Evolutionary conservation across 495 filamentous ascomycete species (phyloP).

Genomic region (Thozetella sp.): DNA sequence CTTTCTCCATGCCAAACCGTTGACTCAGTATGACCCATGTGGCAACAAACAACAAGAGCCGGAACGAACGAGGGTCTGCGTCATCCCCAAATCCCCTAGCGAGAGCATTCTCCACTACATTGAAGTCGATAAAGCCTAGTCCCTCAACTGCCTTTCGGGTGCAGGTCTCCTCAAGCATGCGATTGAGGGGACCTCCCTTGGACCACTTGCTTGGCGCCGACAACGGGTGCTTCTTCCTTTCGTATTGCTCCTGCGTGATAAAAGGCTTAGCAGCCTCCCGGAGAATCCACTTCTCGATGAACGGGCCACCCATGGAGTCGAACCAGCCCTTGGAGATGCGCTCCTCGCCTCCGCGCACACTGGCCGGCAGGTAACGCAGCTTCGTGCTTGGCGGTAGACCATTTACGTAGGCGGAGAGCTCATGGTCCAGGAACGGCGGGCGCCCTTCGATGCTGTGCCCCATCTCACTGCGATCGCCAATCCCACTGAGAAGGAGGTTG

Average conservation of each 20-base stretch:
- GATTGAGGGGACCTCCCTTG: background rate
- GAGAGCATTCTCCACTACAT: background rate
- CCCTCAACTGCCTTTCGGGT: background rate
- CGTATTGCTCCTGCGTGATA: constrained; percentile 48
- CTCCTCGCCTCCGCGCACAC: background rate
- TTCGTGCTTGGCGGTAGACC: constrained; percentile 48
- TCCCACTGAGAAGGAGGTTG: constrained; percentile 42
- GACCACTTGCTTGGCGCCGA: constrained; percentile 21
- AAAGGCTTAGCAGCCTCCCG: constrained; percentile 44
- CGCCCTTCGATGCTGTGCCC: constrained; percentile 47
- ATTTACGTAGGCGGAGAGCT: constrained; percentile 50
- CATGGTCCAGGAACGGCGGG: constrained; percentile 54
- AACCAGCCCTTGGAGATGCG: background rate
- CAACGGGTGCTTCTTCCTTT: constrained; percentile 43
- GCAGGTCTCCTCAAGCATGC: background rate
- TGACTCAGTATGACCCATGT: background rate
- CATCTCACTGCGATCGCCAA: constrained; percentile 56
- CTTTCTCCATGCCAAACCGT: background rate
- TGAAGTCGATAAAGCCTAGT: background rate
- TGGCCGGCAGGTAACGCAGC: constrained; percentile 30
- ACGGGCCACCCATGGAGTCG: background rate
- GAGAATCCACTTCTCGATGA: constrained; percentile 47
- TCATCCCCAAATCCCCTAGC: background rate
- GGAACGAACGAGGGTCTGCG: background rate
- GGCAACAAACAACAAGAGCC: background rate